Evolutionary conservation across 2,329 filamentous ascomycete species (phyloP).

Genomic region (Pyricularia sp.): DNA sequence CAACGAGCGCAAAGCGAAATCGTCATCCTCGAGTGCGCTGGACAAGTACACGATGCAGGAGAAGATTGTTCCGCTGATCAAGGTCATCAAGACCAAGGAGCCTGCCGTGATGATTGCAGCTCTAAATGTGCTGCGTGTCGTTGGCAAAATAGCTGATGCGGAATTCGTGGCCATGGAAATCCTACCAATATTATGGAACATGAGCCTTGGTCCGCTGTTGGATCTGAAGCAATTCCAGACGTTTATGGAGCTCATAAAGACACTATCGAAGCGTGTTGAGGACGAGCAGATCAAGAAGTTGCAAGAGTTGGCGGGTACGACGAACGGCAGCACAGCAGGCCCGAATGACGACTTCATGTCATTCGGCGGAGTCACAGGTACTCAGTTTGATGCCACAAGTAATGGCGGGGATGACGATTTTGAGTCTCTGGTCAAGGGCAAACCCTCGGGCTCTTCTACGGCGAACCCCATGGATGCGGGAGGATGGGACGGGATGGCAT

Average conservation of each 20-base stretch:
- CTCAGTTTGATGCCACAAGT: constrained; percentile 36
- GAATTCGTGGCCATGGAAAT: constrained; percentile 92
- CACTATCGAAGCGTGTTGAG: constrained; percentile 70
- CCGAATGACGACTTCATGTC: constrained; percentile 60
- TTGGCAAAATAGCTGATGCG: constrained; percentile 72
- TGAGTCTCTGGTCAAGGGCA: constrained; percentile 80
- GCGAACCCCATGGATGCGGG: constrained; percentile 28
- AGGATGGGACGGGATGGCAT: constrained; percentile 34
- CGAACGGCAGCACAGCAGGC: constrained; percentile 37
- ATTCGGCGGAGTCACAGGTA: constrained; percentile 59
- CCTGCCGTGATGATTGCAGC: constrained; percentile 96
- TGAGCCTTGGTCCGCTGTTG: constrained; percentile 82
- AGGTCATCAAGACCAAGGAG: constrained; percentile 94
- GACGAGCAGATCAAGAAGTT: constrained; percentile 83
- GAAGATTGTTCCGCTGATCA: constrained; percentile 84
- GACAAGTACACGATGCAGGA: constrained; percentile 99
- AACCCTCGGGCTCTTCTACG: constrained; percentile 25
- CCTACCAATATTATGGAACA: constrained; percentile 81
- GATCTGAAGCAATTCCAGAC: constrained; percentile 79
- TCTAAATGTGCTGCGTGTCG: constrained; percentile 72
- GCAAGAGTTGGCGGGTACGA: constrained; percentile 60
- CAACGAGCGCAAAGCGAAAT: constrained; percentile 46
- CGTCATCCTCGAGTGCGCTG: constrained; percentile 64
- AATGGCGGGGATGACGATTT: constrained; percentile 65
- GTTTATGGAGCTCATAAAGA: constrained; percentile 85